These are phyloP conservation scores for Azolla pinnata DNA, from an alignment of 75 land plant genomes.

Conservation along the genomic window DNA sequence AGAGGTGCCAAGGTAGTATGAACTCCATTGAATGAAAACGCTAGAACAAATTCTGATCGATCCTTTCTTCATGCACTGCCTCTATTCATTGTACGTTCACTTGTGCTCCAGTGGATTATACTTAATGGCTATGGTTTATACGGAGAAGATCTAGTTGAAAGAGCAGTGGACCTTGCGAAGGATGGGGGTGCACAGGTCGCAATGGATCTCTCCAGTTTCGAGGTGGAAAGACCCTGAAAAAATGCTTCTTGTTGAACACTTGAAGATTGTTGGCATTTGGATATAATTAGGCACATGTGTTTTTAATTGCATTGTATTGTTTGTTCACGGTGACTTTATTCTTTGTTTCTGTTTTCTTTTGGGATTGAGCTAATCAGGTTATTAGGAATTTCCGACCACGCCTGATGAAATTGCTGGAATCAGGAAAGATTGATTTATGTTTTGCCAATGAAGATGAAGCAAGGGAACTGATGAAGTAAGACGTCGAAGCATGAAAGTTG, in stretches of 20 bases:
- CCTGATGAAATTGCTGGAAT: conserved; percentile 50
- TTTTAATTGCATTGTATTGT: conserved; percentile 1
- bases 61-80: too few relatives aligned
- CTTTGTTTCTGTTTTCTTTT: too few relatives aligned
- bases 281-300: too few relatives aligned
- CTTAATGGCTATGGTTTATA: conserved; percentile 43
- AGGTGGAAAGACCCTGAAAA: conserved; percentile 31
- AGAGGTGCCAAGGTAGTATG: conserved; percentile 74
- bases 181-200: conserved; percentile 65
- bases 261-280: neutral
- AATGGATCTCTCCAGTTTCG: conserved; percentile 92
- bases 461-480: conserved; percentile 61
- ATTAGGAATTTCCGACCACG: conserved; percentile 60
- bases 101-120: conserved; percentile 26
- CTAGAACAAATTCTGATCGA: too few relatives aligned
- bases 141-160: conserved; percentile 33
- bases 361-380: conserved; percentile 40
- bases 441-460: conserved; percentile 99
- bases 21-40: too few relatives aligned
- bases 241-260: neutral
- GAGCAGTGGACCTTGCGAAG: conserved; percentile 63
- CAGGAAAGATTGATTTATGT: conserved; percentile 74
- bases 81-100: neutral
- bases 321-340: too few relatives aligned
- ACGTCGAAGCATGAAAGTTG: neutral